These are phyloP conservation scores for Dispira simplex DNA, from an alignment of 192 early-diverging fungal species.

Conservation along the genomic window DNA sequence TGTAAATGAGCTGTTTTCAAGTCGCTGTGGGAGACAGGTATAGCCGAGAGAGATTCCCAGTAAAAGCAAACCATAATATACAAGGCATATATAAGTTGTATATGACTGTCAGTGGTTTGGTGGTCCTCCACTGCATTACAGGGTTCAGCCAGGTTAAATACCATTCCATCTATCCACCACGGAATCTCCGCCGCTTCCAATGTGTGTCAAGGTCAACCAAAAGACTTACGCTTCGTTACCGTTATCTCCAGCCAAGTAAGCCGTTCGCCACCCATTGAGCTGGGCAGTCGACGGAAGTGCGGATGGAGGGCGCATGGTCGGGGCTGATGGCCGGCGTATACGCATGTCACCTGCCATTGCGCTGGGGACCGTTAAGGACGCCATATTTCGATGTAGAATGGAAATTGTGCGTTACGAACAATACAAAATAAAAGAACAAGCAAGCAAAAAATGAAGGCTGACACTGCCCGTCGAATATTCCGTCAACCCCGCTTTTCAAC, in stretches of 20 bases:
- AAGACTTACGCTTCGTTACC: constrained; percentile 6
- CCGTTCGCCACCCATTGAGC: constrained; percentile 5
- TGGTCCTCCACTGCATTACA: not conserved
- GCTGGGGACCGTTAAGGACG: too few species aligned
- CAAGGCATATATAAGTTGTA: not conserved
- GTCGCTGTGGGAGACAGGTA: not conserved
- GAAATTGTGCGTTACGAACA: too few species aligned
- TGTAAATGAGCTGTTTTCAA: constrained; percentile 15
- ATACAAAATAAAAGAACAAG: too few species aligned
- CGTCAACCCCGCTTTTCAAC: too few species aligned
- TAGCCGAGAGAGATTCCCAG: not conserved
- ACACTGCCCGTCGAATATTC: too few species aligned
- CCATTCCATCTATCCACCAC: not conserved
- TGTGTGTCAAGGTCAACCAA: not conserved
- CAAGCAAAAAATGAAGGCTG: too few species aligned
- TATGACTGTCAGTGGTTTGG: not conserved
- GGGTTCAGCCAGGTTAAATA: not conserved
- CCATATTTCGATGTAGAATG: too few species aligned
- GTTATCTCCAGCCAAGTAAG: constrained; percentile 5
- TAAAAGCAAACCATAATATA: not conserved
- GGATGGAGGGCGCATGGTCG: too few species aligned
- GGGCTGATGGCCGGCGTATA: too few species aligned
- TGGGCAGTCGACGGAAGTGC: not conserved
- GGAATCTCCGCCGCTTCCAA: not conserved
- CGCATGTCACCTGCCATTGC: too few species aligned